Base-by-base conservation (phyloP, 2,329 filamentous ascomycete species). In the Aureobasidium vineae region DNA sequence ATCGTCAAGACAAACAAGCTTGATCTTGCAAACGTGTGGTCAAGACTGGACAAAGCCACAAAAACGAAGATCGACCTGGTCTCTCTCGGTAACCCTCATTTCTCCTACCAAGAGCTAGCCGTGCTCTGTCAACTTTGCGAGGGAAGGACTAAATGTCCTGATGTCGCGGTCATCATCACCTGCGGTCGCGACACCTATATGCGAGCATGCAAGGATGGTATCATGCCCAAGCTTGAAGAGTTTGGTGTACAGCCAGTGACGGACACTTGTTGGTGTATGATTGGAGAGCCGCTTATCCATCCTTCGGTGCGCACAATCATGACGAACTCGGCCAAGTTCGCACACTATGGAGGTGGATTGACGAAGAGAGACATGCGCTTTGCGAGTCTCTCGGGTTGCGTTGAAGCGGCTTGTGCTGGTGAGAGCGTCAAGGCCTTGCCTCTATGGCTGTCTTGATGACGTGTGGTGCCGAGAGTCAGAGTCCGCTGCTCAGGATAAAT, bases 181-280 rank as follows among this genome's bases (percentile, higher is more conserved):
- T 67, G 59, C 38, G 76, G 66, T 8, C 70, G 72, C 10, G 38
- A 68, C 1, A 70, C 69, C 7, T 69, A 70, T 41, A 53, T 47
- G 13, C 59, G 64, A 45, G 75, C 75, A 10, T 40, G 47, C 2
- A 70, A 74, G 13, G 73, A 72, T 0, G 77, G 77, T 0, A 67
- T 75, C 6, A 63, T 78, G 2, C 66, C 70, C 0, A 60, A 60
- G 7, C 45, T 82, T 1, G 71, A 77, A 16, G 40, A 16, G 0
- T 81, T 81, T 60, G 80, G 80, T 0, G 78, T 72, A 0, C 70
- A 73, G 26, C 61, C 81, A 5, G 71, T 82, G 15, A 81, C 77
- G 0, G 80, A 83, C 67, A 81, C 79, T 0, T 82, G 80, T 63
- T 82, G 80, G 80, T 82, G 80, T 68, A 80, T 82, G 77, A 76